phyloP scores from a whole-genome alignment of 2,329 filamentous ascomycete species.

The Apiospora malaysiana region DNA sequence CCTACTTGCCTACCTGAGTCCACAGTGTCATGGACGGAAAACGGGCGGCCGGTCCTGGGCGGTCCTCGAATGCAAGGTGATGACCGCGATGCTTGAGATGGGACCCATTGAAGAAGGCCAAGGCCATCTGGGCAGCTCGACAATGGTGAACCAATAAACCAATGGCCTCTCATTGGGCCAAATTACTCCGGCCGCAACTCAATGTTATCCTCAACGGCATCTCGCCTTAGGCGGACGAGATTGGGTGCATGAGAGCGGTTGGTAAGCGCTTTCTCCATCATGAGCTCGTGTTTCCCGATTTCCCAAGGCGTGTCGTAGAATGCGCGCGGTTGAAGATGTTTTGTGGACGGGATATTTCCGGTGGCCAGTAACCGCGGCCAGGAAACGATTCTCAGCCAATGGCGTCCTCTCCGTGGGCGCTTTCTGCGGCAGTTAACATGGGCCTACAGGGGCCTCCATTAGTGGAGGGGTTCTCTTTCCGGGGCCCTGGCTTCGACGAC shows the following conservation, averaged over 20 bases:
- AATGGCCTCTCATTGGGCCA: slow-evolving; percentile 17
- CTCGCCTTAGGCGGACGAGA: neutral
- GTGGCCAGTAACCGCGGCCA: slow-evolving; percentile 7
- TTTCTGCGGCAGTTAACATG: slow-evolving; percentile 20
- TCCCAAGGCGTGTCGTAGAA: slow-evolving; percentile 13
- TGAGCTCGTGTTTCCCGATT: slow-evolving; percentile 9
- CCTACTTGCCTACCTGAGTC: neutral
- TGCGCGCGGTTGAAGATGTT: slow-evolving; percentile 20
- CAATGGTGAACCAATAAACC: neutral
- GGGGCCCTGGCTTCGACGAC: neutral
- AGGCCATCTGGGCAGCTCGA: slow-evolving; percentile 2
- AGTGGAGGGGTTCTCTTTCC: neutral
- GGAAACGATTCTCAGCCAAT: slow-evolving; percentile 17
- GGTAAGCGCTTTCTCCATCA: slow-evolving; percentile 12
- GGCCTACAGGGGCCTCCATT: slow-evolving; percentile 2
- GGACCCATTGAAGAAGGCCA: slow-evolving; percentile 15
- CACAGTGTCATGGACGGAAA: neutral
- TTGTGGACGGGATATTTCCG: slow-evolving; percentile 13
- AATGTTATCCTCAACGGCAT: neutral
- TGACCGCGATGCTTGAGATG: slow-evolving; percentile 1
- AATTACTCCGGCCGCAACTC: neutral
- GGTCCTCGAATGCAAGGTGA: neutral
- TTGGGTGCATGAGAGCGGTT: slow-evolving; percentile 17
- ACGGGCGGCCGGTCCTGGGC: neutral
- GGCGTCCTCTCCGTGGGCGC: neutral